phyloP scores from a whole-genome alignment of 306 rosid species.

The Quercus mongolica region DNA sequence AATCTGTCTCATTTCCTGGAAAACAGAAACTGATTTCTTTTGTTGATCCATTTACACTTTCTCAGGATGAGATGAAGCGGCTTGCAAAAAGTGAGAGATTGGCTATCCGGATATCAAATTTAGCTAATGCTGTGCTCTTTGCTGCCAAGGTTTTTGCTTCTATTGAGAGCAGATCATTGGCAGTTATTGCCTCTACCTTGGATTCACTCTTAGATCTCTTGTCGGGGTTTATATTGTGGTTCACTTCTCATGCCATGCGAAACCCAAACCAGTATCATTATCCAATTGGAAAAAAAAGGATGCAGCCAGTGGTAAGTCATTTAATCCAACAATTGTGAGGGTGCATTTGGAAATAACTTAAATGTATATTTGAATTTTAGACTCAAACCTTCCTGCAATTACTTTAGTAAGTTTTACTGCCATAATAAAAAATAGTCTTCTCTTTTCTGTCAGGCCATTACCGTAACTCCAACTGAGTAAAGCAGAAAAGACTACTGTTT shows the following conservation, averaged over 20 bases:
- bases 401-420: too few relatives aligned
- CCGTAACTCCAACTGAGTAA: too few relatives aligned
- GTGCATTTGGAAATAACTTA: too few relatives aligned
- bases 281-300: conserved; percentile 83
- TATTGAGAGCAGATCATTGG: conserved; percentile 69
- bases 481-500: too few relatives aligned
- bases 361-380: too few relatives aligned
- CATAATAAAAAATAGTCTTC: too few relatives aligned
- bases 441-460: too few relatives aligned
- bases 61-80: conserved; percentile 51
- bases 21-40: too few relatives aligned
- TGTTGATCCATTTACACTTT: neutral
- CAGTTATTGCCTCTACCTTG: conserved; percentile 89
- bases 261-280: conserved; percentile 66
- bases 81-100: conserved; percentile 46
- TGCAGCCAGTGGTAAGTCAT: conserved; percentile 85
- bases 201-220: conserved; percentile 89
- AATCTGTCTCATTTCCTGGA: too few relatives aligned
- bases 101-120: conserved; percentile 69
- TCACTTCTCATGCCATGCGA: conserved; percentile 72
- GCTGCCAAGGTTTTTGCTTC: conserved; percentile 80
- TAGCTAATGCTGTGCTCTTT: conserved; percentile 64
- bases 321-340: neutral
- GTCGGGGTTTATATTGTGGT: conserved; percentile 89
- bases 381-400: too few relatives aligned